Conservation (phyloP, 352 stramenopile genomes). For the Hyaloperonospora arabidopsidis region DNA sequence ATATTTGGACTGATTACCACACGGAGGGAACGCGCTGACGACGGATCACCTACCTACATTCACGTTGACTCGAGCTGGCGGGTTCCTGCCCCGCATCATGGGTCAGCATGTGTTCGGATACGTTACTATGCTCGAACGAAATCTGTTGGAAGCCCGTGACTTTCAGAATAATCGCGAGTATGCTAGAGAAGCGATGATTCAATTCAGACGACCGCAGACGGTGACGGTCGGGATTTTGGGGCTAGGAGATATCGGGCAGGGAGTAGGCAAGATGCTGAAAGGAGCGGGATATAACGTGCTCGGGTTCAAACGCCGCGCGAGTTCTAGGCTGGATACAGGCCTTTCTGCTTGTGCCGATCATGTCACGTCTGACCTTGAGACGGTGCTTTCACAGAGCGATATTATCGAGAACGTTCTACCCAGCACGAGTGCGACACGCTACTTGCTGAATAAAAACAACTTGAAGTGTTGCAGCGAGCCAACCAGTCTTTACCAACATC, state of each 20-base stretch:
- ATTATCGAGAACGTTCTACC: conserved; percentile 81
- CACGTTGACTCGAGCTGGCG: conserved; percentile 34
- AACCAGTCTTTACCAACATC: conserved; percentile 87
- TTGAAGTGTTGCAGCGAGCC: conserved; percentile 35
- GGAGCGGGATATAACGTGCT: conserved; percentile 47
- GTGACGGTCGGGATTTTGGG: conserved; percentile 50
- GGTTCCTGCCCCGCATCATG: conserved; percentile 40
- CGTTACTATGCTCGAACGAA: conserved; percentile 30
- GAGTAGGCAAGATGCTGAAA: conserved; percentile 43
- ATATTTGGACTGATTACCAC: conserved; percentile 24
- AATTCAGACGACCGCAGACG: conserved; percentile 27
- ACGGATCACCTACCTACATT: conserved; percentile 17
- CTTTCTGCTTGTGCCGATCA: conserved; percentile 23
- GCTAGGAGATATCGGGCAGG: conserved; percentile 54
- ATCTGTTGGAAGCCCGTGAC: conserved; percentile 35
- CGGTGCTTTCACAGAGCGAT: conserved; percentile 50
- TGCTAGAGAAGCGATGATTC: conserved; percentile 15
- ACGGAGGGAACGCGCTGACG: not conserved
- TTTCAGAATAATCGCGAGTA: conserved; percentile 30
- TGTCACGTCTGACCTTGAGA: conserved; percentile 37
- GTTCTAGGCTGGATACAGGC: not conserved
- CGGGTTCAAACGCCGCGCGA: conserved; percentile 51
- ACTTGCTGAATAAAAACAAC: conserved; percentile 43
- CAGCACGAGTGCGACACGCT: conserved; percentile 66
- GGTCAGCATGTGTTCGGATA: conserved; percentile 43